These are phyloP conservation scores for Scheffersomyces insectosa DNA, from an alignment of 1,139 yeast genomes.

Conservation along the genomic window DNA sequence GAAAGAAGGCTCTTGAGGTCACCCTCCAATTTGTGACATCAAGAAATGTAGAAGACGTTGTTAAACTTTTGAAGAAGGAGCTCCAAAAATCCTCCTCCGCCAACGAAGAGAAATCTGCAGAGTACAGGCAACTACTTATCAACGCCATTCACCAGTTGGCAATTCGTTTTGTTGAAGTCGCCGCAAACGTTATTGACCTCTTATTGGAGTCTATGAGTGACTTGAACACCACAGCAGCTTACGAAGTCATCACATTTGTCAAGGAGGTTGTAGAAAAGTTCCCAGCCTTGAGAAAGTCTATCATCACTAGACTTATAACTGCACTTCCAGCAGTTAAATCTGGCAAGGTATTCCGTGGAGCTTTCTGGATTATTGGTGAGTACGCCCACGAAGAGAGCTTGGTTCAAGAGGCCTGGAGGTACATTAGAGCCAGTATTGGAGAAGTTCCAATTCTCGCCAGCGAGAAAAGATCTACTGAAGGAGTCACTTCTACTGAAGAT, in stretches of 20 bases:
- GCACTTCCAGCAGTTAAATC: conserved; percentile 72
- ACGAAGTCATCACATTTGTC: conserved; percentile 83
- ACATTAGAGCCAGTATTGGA: conserved; percentile 80
- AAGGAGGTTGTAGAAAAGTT: conserved; percentile 93
- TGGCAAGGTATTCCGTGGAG: conserved; percentile 91
- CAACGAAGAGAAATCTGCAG: conserved; percentile 76
- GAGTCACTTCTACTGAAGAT: conserved; percentile 25
- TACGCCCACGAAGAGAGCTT: conserved; percentile 73
- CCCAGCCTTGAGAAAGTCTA: conserved; percentile 73
- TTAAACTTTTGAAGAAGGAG: conserved; percentile 88
- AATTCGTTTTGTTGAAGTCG: conserved; percentile 84
- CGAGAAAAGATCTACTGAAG: conserved; percentile 53
- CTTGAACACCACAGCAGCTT: conserved; percentile 80
- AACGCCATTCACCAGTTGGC: conserved; percentile 91
- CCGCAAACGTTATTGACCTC: conserved; percentile 86
- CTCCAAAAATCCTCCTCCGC: conserved; percentile 68
- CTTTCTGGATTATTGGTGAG: conserved; percentile 96
- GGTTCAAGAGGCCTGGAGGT: conserved; percentile 85
- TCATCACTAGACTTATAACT: conserved; percentile 62
- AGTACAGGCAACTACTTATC: conserved; percentile 86
- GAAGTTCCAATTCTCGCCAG: conserved; percentile 87
- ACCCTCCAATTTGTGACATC: conserved; percentile 77
- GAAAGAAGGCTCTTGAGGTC: conserved; percentile 82
- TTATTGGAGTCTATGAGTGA: conserved; percentile 85
- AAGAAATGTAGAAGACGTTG: conserved; percentile 93